Conservation (phyloP, 2,329 filamentous ascomycete genomes). For the Alternaria hordeiaustralica region DNA sequence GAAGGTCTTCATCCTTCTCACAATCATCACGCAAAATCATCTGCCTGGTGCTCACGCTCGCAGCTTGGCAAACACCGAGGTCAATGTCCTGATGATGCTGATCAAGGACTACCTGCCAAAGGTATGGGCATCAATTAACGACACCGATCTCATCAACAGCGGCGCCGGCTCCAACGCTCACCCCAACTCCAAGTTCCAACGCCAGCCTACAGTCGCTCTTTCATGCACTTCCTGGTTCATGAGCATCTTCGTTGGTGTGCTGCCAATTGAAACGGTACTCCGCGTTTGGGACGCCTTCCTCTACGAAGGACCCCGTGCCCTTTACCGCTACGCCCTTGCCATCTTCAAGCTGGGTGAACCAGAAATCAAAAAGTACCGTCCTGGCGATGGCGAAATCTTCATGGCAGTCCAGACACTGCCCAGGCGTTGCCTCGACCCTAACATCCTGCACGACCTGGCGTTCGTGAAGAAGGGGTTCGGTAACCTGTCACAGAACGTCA, state of each 20-base stretch:
- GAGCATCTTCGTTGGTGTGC: constrained; percentile 91
- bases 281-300: constrained; percentile 96
- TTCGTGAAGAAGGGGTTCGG: constrained; percentile 82
- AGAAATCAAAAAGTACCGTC: constrained; percentile 74
- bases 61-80: constrained; percentile 89
- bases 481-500: constrained; percentile 79
- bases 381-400: constrained; percentile 93
- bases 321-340: constrained; percentile 88
- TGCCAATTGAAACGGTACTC: constrained; percentile 89
- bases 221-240: constrained; percentile 98
- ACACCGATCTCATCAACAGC: constrained; percentile 63
- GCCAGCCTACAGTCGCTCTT: constrained; percentile 86
- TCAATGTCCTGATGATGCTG: constrained; percentile 89
- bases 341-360: constrained; percentile 88
- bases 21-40: constrained; percentile 87
- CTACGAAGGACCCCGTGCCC: constrained; percentile 91
- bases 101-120: constrained; percentile 81
- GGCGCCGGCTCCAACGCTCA: constrained; percentile 44
- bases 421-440: constrained; percentile 80
- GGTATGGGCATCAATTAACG: constrained; percentile 88
- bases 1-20: constrained; percentile 89
- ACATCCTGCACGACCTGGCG: constrained; percentile 80
- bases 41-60: constrained; percentile 91
- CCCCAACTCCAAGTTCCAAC: constrained; percentile 45
- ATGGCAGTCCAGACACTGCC: constrained; percentile 90